A percentile compares a stretch with the other conserved stretches of the same genome.
Conservation (phyloP, 2,329 filamentous ascomycete species). For the Xylaria sp. region DNA sequence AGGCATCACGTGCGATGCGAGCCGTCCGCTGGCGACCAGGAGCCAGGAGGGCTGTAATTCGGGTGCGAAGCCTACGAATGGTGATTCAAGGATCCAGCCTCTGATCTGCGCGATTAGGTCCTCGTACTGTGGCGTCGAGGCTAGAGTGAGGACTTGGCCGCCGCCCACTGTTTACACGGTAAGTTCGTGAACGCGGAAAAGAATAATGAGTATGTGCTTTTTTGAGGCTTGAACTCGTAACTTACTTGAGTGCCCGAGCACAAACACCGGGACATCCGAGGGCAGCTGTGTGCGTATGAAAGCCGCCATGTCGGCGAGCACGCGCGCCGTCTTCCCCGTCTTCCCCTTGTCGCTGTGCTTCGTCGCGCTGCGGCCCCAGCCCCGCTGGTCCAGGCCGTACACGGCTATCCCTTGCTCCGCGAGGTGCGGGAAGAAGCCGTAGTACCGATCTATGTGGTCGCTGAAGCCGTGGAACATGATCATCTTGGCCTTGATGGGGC, state of each 20-base stretch:
- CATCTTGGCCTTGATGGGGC: constrained; percentile 72
- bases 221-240: not conserved
- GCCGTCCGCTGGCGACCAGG: constrained; percentile 71
- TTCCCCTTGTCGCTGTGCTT: constrained; percentile 71
- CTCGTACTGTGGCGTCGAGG: constrained; percentile 59
- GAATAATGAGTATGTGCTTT: not conserved
- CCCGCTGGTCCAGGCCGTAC: constrained; percentile 83
- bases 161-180: constrained; percentile 70
- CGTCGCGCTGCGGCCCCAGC: constrained; percentile 82
- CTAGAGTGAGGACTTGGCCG: constrained; percentile 74
- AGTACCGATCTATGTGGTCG: constrained; percentile 84
- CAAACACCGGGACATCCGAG: constrained; percentile 72
- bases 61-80: constrained; percentile 78
- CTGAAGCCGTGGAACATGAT: constrained; percentile 91
- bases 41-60: constrained; percentile 70
- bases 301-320: constrained; percentile 80
- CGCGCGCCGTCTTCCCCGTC: constrained; percentile 76
- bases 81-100: constrained; percentile 80
- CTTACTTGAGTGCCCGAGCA: constrained; percentile 81
- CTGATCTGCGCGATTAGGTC: constrained; percentile 69
- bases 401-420: constrained; percentile 78
- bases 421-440: constrained; percentile 76
- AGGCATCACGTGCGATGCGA: constrained; percentile 76
- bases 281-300: constrained; percentile 71
- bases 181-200: not conserved